phyloP scores from a whole-genome alignment of 331 rosid species.

The Rhamnella rubrinervis region DNA sequence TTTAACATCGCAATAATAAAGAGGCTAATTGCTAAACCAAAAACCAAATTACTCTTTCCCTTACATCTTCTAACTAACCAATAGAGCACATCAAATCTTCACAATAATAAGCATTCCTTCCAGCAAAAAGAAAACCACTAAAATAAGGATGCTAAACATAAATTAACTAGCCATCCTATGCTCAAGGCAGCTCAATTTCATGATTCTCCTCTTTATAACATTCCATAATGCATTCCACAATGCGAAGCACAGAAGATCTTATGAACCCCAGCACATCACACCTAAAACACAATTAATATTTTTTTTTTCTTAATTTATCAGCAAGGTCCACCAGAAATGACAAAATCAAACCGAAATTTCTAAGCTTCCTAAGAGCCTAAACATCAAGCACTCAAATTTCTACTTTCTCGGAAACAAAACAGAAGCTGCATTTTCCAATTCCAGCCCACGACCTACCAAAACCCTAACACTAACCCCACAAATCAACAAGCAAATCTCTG shows the following conservation, averaged over 20 bases:
- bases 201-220: neutral
- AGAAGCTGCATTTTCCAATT: slow-evolving; percentile 12
- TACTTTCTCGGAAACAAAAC: neutral
- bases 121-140: too few relatives aligned
- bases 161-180: neutral
- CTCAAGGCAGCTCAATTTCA: neutral
- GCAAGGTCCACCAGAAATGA: neutral
- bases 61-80: too few relatives aligned
- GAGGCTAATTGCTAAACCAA: too few relatives aligned
- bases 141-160: neutral
- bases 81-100: neutral
- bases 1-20: too few relatives aligned
- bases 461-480: slow-evolving; percentile 10
- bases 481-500: neutral
- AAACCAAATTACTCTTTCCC: too few relatives aligned
- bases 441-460: slow-evolving; percentile 1
- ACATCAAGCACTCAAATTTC: neutral
- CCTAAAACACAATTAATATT: neutral
- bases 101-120: too few relatives aligned
- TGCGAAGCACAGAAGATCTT: neutral
- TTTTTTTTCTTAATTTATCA: neutral
- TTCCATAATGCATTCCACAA: neutral
- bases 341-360: neutral
- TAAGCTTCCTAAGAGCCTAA: neutral
- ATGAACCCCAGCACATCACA: too few relatives aligned